Evolutionary conservation across 352 stramenopile genomes (phyloP).

Genomic region (Thraustochytrium striatum): DNA sequence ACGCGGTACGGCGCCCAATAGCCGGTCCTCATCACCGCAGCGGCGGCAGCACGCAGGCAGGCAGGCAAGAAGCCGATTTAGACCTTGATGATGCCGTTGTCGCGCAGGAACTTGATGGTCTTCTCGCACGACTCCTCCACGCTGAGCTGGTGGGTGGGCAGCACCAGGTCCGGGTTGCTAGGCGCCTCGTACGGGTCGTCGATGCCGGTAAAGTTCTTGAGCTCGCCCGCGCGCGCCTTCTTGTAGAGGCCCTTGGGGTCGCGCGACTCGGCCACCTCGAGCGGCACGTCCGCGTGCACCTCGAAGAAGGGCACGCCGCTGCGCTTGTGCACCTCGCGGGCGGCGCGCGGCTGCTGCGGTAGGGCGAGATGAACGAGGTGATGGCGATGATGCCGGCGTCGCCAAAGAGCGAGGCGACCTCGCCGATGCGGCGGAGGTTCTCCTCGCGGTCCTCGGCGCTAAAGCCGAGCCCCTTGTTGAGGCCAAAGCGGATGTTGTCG

Average conservation of each 20-base stretch:
- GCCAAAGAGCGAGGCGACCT: constrained; percentile 92
- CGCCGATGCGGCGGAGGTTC: constrained; percentile 89
- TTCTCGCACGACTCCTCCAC: constrained; percentile 71
- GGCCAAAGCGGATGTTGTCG: constrained; percentile 94
- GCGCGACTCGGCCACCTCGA: constrained; percentile 89
- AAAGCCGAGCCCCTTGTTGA: constrained; percentile 95
- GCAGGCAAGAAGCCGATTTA: too few relatives aligned
- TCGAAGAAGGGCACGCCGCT: constrained; percentile 96
- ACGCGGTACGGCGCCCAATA: too few relatives aligned
- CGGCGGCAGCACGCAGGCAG: too few relatives aligned
- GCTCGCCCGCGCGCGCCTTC: constrained; percentile 83
- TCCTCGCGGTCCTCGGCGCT: constrained; percentile 89
- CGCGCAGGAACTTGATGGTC: constrained; percentile 49
- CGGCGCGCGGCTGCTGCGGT: constrained; percentile 83
- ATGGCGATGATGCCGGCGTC: constrained; percentile 94
- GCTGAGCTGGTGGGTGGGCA: constrained; percentile 88
- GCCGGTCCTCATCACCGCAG: too few relatives aligned
- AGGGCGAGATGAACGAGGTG: constrained; percentile 93
- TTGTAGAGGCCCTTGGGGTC: constrained; percentile 95
- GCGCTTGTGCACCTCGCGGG: constrained; percentile 70
- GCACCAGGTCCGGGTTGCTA: constrained; percentile 83
- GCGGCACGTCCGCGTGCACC: constrained; percentile 94
- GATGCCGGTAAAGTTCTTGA: constrained; percentile 98
- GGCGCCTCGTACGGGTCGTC: constrained; percentile 95
- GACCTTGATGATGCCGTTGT: constrained; percentile 34